Conservation (phyloP, 1,284 basidiomycete genomes). For the Mycena sp. region DNA sequence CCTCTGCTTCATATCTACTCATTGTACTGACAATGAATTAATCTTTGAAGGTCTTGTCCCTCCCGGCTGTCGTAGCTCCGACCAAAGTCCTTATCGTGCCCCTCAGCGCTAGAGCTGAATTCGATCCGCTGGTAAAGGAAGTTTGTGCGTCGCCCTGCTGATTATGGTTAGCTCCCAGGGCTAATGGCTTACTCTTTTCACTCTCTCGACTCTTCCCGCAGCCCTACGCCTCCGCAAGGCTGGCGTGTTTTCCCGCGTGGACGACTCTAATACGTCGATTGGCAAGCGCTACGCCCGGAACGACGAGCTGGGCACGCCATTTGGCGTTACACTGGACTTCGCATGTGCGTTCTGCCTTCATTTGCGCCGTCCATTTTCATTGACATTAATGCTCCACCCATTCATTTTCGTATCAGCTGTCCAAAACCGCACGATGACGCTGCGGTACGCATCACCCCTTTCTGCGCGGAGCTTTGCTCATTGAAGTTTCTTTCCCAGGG, state of each 20-base stretch:
- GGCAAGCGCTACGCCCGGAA: slow-evolving; percentile 98
- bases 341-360: slow-evolving; percentile 75
- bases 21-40: neutral
- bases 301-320: slow-evolving; percentile 98
- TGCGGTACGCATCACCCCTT: slow-evolving; percentile 66
- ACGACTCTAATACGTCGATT: slow-evolving; percentile 95
- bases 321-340: slow-evolving; percentile 97
- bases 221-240: slow-evolving; percentile 88
- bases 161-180: slow-evolving; percentile 18
- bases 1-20: slow-evolving; percentile 3
- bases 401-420: slow-evolving; percentile 61
- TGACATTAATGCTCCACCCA: slow-evolving; percentile 24
- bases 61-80: slow-evolving; percentile 92
- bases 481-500: slow-evolving; percentile 54
- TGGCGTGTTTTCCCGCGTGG: slow-evolving; percentile 92
- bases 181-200: slow-evolving; percentile 26
- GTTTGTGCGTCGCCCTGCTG: slow-evolving; percentile 76
- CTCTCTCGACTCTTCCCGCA: slow-evolving; percentile 44
- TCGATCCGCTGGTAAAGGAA: slow-evolving; percentile 87
- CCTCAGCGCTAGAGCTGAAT: slow-evolving; percentile 88
- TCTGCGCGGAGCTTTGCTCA: slow-evolving; percentile 11
- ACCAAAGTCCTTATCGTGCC: slow-evolving; percentile 98
- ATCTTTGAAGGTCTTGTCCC: slow-evolving; percentile 78
- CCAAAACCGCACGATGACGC: slow-evolving; percentile 89
- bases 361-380: slow-evolving; percentile 15